Percentiles rank a stretch among this genome's conserved stretches.
phyloP scores from a whole-genome alignment of 441 rosid species.

The Theobroma grandiflorum region DNA sequence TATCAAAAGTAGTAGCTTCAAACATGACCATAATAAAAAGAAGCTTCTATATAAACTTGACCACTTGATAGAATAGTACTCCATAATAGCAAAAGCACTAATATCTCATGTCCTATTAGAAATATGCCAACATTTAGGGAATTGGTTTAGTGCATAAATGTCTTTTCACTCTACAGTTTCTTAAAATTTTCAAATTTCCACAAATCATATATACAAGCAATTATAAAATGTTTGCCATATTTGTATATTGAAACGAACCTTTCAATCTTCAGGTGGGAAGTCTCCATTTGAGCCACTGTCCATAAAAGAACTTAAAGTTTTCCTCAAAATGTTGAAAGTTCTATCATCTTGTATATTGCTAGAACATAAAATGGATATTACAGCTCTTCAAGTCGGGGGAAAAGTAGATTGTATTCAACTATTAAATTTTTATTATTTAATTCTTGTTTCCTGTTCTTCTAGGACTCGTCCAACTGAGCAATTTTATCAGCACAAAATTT shows the following conservation, averaged over 20 bases:
- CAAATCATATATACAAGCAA: not conserved
- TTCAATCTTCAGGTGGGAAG: constrained; percentile 75
- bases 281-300: constrained; percentile 83
- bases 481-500: constrained; percentile 67
- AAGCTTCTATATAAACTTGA: not conserved
- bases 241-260: constrained; percentile 1
- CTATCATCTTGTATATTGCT: constrained; percentile 65
- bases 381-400: not conserved
- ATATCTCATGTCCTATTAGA: not conserved
- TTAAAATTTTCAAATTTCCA: too few relatives aligned
- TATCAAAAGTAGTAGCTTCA: constrained; percentile 3
- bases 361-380: not conserved
- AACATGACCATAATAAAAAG: not conserved
- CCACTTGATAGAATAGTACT: not conserved
- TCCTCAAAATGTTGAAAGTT: constrained; percentile 83
- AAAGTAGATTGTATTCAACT: not conserved
- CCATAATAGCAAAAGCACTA: not conserved
- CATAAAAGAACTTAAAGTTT: constrained; percentile 77
- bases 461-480: constrained; percentile 66
- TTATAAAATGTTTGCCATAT: not conserved
- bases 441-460: constrained; percentile 78
- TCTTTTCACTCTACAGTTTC: constrained; percentile 1
- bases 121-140: not conserved
- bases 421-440: constrained; percentile 9
- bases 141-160: not conserved